Evolutionary conservation across 2,329 filamentous ascomycete species (phyloP).

Genomic region (Scedosporium aurantiacum): DNA sequence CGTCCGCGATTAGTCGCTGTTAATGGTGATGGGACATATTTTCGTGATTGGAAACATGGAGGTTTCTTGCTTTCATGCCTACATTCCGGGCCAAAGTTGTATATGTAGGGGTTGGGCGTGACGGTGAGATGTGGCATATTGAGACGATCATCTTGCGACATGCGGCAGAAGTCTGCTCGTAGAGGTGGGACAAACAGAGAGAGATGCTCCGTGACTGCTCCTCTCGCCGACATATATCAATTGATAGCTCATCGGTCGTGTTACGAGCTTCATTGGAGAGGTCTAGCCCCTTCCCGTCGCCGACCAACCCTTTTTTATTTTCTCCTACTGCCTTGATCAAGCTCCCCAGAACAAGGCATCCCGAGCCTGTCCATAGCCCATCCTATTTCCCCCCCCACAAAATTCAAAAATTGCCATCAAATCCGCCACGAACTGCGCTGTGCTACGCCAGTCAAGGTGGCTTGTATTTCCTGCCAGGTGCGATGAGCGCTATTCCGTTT

Average conservation of each 20-base stretch:
- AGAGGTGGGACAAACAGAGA: neutral
- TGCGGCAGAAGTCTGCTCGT: neutral
- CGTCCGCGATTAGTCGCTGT: neutral
- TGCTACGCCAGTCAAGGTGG: neutral
- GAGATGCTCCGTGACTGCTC: neutral
- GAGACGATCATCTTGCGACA: neutral
- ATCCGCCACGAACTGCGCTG: neutral
- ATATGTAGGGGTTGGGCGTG: neutral
- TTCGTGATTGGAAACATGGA: neutral
- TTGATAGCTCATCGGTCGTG: too few relatives aligned
- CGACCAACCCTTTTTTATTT: too few relatives aligned
- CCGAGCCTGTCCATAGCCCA: neutral
- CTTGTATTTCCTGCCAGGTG: neutral
- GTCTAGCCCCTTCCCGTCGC: too few relatives aligned
- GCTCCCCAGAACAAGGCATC: neutral
- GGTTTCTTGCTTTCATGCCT: neutral
- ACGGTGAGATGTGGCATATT: neutral
- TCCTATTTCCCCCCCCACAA: neutral
- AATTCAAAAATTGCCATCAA: neutral
- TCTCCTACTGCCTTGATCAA: too few relatives aligned
- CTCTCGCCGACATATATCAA: too few relatives aligned
- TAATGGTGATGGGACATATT: neutral
- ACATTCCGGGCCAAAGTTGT: neutral
- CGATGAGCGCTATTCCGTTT: neutral
- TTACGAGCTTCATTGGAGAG: too few relatives aligned